phyloP scores from a whole-genome alignment of 139 green algal species.

The Tetratostichococcus sp. region DNA sequence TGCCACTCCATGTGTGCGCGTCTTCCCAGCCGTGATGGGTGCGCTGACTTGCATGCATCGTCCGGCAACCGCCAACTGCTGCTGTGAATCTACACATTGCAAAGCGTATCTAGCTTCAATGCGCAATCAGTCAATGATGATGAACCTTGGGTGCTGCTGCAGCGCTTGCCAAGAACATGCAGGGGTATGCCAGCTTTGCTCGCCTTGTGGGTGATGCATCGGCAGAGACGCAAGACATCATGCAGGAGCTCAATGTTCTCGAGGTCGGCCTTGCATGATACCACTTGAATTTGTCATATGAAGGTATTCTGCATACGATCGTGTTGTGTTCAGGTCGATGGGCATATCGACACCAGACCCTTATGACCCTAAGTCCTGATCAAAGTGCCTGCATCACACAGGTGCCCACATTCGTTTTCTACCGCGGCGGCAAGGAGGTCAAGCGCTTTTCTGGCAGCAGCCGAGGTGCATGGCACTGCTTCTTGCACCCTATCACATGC shows the following conservation, averaged over 20 bases:
- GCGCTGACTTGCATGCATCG: too few species aligned
- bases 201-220: constrained; percentile 46
- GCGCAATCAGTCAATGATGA: too few species aligned
- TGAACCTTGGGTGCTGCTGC: too few species aligned
- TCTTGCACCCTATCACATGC: too few species aligned
- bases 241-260: constrained; percentile 50
- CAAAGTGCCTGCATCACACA: constrained; percentile 9
- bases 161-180: constrained; percentile 64
- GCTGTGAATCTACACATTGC: too few species aligned
- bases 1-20: constrained; percentile 43
- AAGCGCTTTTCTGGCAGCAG: constrained; percentile 70
- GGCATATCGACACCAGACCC: too few species aligned
- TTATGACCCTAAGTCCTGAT: too few species aligned
- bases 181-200: constrained; percentile 55
- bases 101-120: too few species aligned
- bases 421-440: constrained; percentile 53
- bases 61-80: too few species aligned
- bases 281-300: too few species aligned
- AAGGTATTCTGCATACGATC: too few species aligned
- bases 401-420: constrained; percentile 88
- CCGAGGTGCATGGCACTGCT: constrained; percentile 27
- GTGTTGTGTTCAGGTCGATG: too few species aligned
- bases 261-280: constrained; percentile 35
- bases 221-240: constrained; percentile 23
- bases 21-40: constrained; percentile 74